Evolutionary conservation across 257 asterid species (phyloP).

Genomic region (Solanum clarkiae): DNA sequence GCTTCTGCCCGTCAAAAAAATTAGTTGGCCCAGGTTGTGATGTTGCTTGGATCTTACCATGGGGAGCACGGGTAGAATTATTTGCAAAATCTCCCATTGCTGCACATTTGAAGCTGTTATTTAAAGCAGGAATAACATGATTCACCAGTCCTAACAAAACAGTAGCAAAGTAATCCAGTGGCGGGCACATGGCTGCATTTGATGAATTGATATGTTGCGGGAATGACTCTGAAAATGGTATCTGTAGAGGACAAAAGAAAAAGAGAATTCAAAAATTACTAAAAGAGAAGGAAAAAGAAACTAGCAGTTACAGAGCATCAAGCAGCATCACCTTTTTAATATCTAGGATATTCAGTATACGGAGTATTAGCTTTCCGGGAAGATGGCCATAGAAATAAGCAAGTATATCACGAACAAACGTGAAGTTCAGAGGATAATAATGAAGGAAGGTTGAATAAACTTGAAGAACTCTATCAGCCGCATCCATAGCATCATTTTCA

Average conservation of each 20-base stretch:
- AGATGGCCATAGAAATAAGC: conserved; percentile 97
- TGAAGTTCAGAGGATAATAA: conserved; percentile 78
- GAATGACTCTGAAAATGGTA: conserved; percentile 91
- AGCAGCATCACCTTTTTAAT: conserved; percentile 62
- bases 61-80: conserved; percentile 33
- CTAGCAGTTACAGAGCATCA: not conserved
- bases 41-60: conserved; percentile 42
- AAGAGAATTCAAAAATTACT: not conserved
- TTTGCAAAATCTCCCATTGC: conserved; percentile 42
- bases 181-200: conserved; percentile 70
- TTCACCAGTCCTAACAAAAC: conserved; percentile 78
- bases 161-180: conserved; percentile 84
- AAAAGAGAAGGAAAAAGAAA: conserved; percentile 3
- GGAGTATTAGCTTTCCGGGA: conserved; percentile 75
- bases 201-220: conserved; percentile 82
- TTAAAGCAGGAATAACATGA: conserved; percentile 83
- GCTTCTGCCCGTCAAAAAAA: conserved; percentile 63
- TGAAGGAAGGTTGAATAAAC: conserved; percentile 73
- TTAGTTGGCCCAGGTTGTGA: conserved; percentile 47
- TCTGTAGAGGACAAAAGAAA: conserved; percentile 74
- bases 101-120: conserved; percentile 45
- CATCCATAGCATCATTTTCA: conserved; percentile 89
- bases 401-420: conserved; percentile 96
- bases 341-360: conserved; percentile 64
- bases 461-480: conserved; percentile 85